Percentiles rank a stretch among this genome's conserved stretches.
These are phyloP conservation scores for Themeda triandra DNA, from an alignment of 176 grass and related monocot genomes.

Conservation along the genomic window DNA sequence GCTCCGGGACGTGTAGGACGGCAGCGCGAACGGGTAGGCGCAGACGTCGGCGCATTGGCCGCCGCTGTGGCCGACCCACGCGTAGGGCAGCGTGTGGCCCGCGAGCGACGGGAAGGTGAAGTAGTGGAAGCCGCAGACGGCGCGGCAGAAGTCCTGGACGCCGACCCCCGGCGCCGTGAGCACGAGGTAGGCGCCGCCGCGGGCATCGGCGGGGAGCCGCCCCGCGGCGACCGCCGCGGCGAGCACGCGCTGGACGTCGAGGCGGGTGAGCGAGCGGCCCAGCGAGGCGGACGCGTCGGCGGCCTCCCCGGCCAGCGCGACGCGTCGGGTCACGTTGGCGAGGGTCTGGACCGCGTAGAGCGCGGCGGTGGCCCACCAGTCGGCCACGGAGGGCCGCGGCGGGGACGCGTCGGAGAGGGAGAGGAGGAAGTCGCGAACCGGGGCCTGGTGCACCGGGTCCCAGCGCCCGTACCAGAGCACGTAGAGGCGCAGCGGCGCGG, in stretches of 20 bases:
- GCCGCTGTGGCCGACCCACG: slow-evolving; percentile 67
- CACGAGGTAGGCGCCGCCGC: slow-evolving; percentile 57
- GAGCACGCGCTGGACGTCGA: slow-evolving; percentile 62
- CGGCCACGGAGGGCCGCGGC: slow-evolving; percentile 46
- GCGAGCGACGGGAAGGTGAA: slow-evolving; percentile 76
- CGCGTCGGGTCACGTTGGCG: slow-evolving; percentile 44
- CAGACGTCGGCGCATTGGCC: slow-evolving; percentile 57
- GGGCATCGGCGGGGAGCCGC: slow-evolving; percentile 51
- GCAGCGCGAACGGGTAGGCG: slow-evolving; percentile 64
- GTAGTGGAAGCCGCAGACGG: slow-evolving; percentile 80
- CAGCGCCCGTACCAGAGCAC: slow-evolving; percentile 76
- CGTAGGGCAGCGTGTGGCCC: slow-evolving; percentile 72
- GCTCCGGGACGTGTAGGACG: slow-evolving; percentile 34
- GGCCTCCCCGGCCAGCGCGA: slow-evolving; percentile 44
- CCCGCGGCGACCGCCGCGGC: slow-evolving; percentile 41
- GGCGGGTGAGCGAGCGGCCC: slow-evolving; percentile 50
- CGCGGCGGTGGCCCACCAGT: slow-evolving; percentile 60
- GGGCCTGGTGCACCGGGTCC: slow-evolving; percentile 46
- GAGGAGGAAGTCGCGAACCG: slow-evolving; percentile 64
- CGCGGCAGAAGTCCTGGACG: slow-evolving; percentile 70
- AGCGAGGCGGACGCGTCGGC: slow-evolving; percentile 41
- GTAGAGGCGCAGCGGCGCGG: slow-evolving; percentile 53
- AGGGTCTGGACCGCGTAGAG: slow-evolving; percentile 75
- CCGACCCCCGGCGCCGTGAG: slow-evolving; percentile 61
- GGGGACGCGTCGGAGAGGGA: slow-evolving; percentile 47